Percentiles rank a stretch among this genome's conserved stretches.
phyloP scores from a whole-genome alignment of 2,329 filamentous ascomycete genomes.

The Botrytis elliptica region DNA sequence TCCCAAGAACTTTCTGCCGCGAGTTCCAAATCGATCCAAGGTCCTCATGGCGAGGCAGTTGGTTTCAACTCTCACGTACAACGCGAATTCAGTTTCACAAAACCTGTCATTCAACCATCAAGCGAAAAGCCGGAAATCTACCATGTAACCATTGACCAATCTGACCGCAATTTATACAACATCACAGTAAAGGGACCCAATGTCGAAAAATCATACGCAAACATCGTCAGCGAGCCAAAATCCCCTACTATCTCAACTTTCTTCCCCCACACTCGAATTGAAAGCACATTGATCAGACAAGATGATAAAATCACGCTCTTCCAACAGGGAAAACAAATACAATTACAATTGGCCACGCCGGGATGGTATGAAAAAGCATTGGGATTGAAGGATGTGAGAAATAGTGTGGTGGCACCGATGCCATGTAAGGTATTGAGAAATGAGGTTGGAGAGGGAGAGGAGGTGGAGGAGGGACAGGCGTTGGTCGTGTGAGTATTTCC shows the following conservation, averaged over 20 bases:
- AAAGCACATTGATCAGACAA: conserved; percentile 71
- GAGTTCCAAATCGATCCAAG: conserved; percentile 26
- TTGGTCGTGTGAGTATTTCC: conserved; percentile 69
- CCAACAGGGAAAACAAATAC: conserved; percentile 62
- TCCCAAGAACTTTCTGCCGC: conserved; percentile 47
- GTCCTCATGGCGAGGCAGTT: conserved; percentile 49
- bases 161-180: conserved; percentile 41
- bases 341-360: conserved; percentile 59
- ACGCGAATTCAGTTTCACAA: conserved; percentile 35
- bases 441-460: conserved; percentile 78
- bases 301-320: conserved; percentile 71
- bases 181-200: conserved; percentile 50
- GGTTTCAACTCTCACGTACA: conserved; percentile 46
- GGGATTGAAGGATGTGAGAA: conserved; percentile 74
- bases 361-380: conserved; percentile 86
- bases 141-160: conserved; percentile 37
- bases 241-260: conserved; percentile 62
- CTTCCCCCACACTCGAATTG: conserved; percentile 77
- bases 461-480: conserved; percentile 80
- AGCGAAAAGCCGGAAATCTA: conserved; percentile 24
- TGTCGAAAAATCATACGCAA: conserved; percentile 39
- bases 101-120: conserved; percentile 12
- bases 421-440: conserved; percentile 94
- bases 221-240: conserved; percentile 49
- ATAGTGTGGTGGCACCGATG: conserved; percentile 91